phyloP scores from a whole-genome alignment of 2,329 filamentous ascomycete species.

The Fusarium zealandicum region DNA sequence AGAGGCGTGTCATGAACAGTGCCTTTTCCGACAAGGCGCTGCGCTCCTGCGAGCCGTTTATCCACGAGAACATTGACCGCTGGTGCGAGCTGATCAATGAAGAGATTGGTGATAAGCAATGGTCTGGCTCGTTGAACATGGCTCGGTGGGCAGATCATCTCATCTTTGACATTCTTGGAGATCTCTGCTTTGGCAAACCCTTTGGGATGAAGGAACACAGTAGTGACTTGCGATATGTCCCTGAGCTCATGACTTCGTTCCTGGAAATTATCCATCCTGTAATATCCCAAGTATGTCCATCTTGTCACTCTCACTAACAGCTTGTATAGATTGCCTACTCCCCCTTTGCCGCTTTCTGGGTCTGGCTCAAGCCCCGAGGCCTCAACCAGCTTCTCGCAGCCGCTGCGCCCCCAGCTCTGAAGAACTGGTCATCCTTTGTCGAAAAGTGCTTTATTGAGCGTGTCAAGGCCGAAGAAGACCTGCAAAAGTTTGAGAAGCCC shows the following conservation, averaged over 20 bases:
- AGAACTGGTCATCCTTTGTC: slow-evolving; percentile 31
- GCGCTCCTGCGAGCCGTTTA: slow-evolving; percentile 18
- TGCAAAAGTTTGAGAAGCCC: neutral
- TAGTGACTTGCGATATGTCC: slow-evolving; percentile 25
- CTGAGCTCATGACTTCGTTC: slow-evolving; percentile 23
- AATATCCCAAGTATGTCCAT: neutral
- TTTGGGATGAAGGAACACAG: slow-evolving; percentile 31
- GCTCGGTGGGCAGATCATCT: slow-evolving; percentile 30
- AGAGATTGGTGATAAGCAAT: slow-evolving; percentile 13
- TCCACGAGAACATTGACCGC: slow-evolving; percentile 22
- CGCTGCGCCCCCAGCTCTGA: slow-evolving; percentile 27
- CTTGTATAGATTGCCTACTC: slow-evolving; percentile 30
- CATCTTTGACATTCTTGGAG: slow-evolving; percentile 34
- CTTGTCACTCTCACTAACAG: neutral
- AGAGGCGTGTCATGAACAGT: slow-evolving; percentile 26
- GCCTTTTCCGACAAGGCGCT: slow-evolving; percentile 33
- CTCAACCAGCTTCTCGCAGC: slow-evolving; percentile 30
- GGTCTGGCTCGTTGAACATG: slow-evolving; percentile 24
- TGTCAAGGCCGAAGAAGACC: slow-evolving; percentile 15
- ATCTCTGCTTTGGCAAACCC: slow-evolving; percentile 32
- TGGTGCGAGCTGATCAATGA: slow-evolving; percentile 23
- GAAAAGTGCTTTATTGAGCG: slow-evolving; percentile 30
- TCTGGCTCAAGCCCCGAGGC: slow-evolving; percentile 38
- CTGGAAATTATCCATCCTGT: slow-evolving; percentile 23
- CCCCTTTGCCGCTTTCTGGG: slow-evolving; percentile 31